Evolutionary conservation across 441 rosid species (phyloP).

Genomic region (Corymbia calophylla): DNA sequence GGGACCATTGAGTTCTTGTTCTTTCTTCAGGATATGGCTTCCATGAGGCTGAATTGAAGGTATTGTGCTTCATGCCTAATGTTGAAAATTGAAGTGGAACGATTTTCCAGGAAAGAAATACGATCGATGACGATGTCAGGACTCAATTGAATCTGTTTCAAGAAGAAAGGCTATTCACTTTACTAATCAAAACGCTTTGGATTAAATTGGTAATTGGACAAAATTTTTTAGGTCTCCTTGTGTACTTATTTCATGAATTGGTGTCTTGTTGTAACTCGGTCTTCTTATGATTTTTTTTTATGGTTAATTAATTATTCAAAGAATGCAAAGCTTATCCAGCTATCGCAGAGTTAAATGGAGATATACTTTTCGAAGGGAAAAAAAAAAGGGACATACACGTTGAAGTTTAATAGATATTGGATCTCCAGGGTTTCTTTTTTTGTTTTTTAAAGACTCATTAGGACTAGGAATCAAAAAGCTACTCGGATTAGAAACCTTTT

Average conservation of each 20-base stretch:
- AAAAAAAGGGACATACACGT: neutral
- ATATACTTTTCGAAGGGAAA: neutral
- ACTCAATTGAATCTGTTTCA: neutral
- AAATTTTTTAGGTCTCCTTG: neutral
- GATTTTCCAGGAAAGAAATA: neutral
- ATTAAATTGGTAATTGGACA: neutral
- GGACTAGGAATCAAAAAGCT: neutral
- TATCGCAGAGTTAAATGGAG: neutral
- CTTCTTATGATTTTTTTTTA: neutral
- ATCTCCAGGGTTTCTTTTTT: fast-evolving
- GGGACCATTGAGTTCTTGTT: too few relatives aligned
- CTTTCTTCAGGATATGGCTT: too few relatives aligned
- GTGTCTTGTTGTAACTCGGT: neutral
- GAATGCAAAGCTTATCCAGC: neutral
- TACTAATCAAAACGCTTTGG: neutral
- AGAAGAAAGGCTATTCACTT: neutral
- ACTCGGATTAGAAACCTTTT: neutral
- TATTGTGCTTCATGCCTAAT: neutral
- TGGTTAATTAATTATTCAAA: neutral
- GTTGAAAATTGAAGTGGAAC: neutral
- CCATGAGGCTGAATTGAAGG: too few relatives aligned
- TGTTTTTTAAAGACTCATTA: neutral
- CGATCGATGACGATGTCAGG: neutral
- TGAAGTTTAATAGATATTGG: neutral
- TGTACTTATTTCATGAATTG: neutral